A percentile compares a stretch with the other conserved stretches of the same genome.
Conservation (phyloP, 73 alveolate genomes). For the Symbiodinium natans region DNA sequence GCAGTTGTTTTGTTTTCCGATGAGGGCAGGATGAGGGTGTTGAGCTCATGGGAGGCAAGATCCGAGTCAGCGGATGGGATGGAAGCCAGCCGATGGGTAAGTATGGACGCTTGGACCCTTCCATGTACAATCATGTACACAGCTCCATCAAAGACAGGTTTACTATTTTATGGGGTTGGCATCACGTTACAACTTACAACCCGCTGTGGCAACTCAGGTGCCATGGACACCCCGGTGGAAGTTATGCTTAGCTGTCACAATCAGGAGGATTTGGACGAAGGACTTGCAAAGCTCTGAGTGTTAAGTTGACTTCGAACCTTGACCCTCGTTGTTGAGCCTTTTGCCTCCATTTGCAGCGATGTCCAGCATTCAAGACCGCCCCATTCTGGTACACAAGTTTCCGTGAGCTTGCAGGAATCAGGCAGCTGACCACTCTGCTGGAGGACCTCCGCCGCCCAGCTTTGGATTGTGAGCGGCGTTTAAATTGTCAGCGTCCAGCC, state of each 20-base stretch:
- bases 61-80: constrained; percentile 89
- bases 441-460: constrained; percentile 46
- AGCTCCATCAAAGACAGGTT: background rate
- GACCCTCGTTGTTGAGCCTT: background rate
- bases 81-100: constrained; percentile 81
- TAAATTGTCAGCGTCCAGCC: no score
- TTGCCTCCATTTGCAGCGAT: no score
- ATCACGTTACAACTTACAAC: background rate
- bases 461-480: background rate
- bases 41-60: constrained; percentile 28
- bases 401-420: constrained; percentile 8
- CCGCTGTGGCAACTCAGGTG: constrained; percentile 10
- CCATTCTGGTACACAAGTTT: background rate
- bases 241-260: constrained; percentile 65
- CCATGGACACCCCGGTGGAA: constrained; percentile 52
- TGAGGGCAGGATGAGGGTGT: no score
- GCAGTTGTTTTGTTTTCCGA: no score
- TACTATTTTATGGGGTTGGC: background rate
- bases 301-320: background rate
- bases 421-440: constrained; percentile 47
- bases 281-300: background rate
- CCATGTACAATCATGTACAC: background rate
- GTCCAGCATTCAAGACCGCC: no score
- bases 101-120: background rate
- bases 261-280: constrained; percentile 80